Conservation (phyloP, 2,329 filamentous ascomycete species). For the Colletotrichum sp. region DNA sequence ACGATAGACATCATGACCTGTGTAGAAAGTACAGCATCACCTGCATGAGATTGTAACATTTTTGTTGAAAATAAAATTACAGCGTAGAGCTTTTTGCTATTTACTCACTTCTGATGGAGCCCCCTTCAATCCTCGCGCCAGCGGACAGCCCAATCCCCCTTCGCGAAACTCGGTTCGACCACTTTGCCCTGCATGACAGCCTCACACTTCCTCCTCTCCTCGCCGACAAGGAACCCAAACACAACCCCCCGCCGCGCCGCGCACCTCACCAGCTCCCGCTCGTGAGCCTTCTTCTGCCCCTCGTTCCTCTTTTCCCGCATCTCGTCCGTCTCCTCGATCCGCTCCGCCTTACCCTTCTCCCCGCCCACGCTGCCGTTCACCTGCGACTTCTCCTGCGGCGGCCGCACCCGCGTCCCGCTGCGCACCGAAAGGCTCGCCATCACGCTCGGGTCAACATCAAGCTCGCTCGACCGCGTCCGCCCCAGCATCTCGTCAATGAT, state of each 20-base stretch:
- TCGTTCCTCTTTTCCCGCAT: conserved; percentile 53
- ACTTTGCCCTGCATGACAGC: conserved; percentile 63
- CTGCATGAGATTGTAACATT: not conserved
- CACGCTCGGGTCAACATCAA: conserved; percentile 50
- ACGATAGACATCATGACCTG: not conserved
- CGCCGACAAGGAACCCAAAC: conserved; percentile 49
- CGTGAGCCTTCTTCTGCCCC: conserved; percentile 47
- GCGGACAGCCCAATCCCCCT: conserved; percentile 63
- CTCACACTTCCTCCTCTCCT: conserved; percentile 53
- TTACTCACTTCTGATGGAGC: too few species aligned
- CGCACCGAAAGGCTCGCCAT: conserved; percentile 37
- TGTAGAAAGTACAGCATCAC: not conserved
- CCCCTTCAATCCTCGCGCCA: conserved; percentile 51
- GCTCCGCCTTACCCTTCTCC: conserved; percentile 59
- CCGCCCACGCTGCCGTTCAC: conserved; percentile 63
- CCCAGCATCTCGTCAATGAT: conserved; percentile 12
- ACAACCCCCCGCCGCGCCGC: conserved; percentile 66
- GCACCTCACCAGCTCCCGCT: conserved; percentile 64
- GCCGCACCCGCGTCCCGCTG: conserved; percentile 39
- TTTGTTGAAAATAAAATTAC: not conserved
- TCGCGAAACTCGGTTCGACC: conserved; percentile 65
- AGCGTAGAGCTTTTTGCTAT: not conserved
- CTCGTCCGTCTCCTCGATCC: conserved; percentile 55
- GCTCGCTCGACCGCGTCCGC: conserved; percentile 32
- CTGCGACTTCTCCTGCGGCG: conserved; percentile 45